Percentiles rank a stretch among this genome's conserved stretches.
These are phyloP conservation scores for Hanseniaspora singularis DNA, from an alignment of 805 yeast genomes.

Conservation along the genomic window DNA sequence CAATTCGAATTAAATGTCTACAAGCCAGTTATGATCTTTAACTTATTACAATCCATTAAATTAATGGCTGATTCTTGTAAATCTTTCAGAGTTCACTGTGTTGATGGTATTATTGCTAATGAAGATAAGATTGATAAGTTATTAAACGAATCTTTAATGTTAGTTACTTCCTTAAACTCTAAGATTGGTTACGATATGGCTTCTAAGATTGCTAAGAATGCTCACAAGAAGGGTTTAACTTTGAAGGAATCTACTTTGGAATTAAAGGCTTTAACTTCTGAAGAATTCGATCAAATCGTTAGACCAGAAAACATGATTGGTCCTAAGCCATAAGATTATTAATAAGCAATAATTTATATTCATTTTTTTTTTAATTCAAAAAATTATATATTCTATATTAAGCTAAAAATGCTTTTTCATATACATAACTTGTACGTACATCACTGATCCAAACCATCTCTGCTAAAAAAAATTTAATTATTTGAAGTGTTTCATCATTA, in stretches of 20 bases:
- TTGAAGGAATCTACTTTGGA: conserved; percentile 90
- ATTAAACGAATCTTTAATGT: conserved; percentile 90
- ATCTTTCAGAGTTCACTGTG: conserved; percentile 91
- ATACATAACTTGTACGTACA: too few species aligned
- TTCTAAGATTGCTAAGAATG: conserved; percentile 95
- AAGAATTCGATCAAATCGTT: conserved; percentile 93
- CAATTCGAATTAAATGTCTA: conserved; percentile 97
- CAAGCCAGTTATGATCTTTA: conserved; percentile 91
- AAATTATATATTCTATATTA: too few species aligned
- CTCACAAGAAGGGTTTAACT: conserved; percentile 94
- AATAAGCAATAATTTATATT: not conserved
- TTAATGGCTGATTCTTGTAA: conserved; percentile 77
- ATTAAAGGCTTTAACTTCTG: conserved; percentile 67
- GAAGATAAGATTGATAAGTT: conserved; percentile 73
- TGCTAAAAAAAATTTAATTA: too few species aligned
- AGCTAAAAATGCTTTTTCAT: not conserved
- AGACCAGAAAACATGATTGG: conserved; percentile 97
- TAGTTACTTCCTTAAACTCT: conserved; percentile 96
- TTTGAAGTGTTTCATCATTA: too few species aligned
- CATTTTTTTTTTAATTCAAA: not conserved
- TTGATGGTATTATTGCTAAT: conserved; percentile 87
- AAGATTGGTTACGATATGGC: conserved; percentile 97
- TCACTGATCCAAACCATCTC: too few species aligned
- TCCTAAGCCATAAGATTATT: conserved; percentile 39
- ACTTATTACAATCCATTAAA: conserved; percentile 77